These are phyloP conservation scores for Hyphodiscus hymeniophilus DNA, from an alignment of 495 filamentous ascomycete genomes.

Conservation along the genomic window DNA sequence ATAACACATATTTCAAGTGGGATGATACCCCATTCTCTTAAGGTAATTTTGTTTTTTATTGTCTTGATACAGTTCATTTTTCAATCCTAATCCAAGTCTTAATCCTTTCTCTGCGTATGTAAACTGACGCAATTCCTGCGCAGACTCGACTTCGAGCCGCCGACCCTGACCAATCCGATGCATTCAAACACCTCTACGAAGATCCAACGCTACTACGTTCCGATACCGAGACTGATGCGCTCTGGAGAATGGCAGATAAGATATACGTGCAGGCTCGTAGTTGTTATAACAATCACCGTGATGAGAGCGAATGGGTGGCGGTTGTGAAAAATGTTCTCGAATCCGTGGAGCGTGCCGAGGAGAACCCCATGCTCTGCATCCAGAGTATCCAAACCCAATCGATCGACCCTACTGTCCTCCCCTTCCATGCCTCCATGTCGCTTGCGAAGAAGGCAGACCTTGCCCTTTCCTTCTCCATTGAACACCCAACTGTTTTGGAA, in stretches of 20 bases:
- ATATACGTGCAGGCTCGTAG: slow-evolving; percentile 11
- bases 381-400: slow-evolving; percentile 13
- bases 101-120: too few relatives aligned
- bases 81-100: too few relatives aligned
- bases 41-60: slow-evolving; percentile 4
- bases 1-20: too few relatives aligned
- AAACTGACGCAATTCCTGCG: neutral
- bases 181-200: slow-evolving; percentile 5
- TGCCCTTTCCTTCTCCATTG: slow-evolving; percentile 10
- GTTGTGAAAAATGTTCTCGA: slow-evolving; percentile 9
- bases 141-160: slow-evolving; percentile 9
- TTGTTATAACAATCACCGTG: slow-evolving; percentile 6
- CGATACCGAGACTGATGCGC: neutral
- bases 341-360: slow-evolving; percentile 3
- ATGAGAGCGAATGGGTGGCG: slow-evolving; percentile 13
- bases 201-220: neutral
- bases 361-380: slow-evolving; percentile 7
- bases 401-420: slow-evolving; percentile 9
- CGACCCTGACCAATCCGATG: slow-evolving; percentile 10
- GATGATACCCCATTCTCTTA: slow-evolving; percentile 3
- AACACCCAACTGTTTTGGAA: slow-evolving; percentile 5
- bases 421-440: slow-evolving; percentile 6
- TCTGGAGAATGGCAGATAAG: slow-evolving; percentile 8
- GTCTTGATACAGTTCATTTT: too few relatives aligned
- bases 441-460: slow-evolving; percentile 17